These are phyloP conservation scores for Blastobotrys malaysiensis DNA, from an alignment of 1,139 yeast species.

Conservation along the genomic window DNA sequence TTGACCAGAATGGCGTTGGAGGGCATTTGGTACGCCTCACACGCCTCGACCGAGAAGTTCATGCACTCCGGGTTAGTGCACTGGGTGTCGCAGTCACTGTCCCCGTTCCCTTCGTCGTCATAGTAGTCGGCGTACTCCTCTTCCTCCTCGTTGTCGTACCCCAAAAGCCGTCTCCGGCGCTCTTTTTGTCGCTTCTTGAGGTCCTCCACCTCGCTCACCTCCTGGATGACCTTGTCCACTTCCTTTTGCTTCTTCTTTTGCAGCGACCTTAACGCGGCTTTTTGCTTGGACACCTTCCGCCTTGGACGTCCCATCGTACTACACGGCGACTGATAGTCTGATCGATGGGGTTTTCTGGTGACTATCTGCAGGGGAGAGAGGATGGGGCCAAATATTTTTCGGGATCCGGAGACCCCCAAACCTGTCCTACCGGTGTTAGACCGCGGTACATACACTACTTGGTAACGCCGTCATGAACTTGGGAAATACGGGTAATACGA, in stretches of 20 bases:
- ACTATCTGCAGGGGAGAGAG: not conserved
- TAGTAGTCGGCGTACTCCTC: constrained; percentile 11
- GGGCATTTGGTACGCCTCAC: constrained; percentile 15
- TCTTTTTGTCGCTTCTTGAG: constrained; percentile 16
- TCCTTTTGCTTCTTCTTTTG: constrained; percentile 7
- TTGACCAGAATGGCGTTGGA: constrained; percentile 15
- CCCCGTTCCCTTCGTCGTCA: constrained; percentile 8
- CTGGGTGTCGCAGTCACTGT: constrained; percentile 7
- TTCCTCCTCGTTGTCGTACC: constrained; percentile 13
- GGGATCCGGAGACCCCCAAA: not conserved
- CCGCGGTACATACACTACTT: too few species aligned
- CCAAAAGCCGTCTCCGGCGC: constrained; percentile 15
- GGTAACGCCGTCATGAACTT: too few species aligned
- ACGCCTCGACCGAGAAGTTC: constrained; percentile 14
- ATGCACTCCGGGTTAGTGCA: constrained; percentile 19
- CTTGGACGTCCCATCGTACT: constrained; percentile 16
- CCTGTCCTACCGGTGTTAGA: not conserved
- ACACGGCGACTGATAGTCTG: too few species aligned
- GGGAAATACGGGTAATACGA: too few species aligned
- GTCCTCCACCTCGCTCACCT: constrained; percentile 10
- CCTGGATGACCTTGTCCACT: constrained; percentile 3
- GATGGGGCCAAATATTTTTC: not conserved
- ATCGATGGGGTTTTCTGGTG: not conserved
- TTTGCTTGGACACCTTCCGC: constrained; percentile 15
- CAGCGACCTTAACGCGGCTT: constrained; percentile 10